phyloP scores from a whole-genome alignment of 192 early-diverging fungal species.

The Gonapodya sp. region DNA sequence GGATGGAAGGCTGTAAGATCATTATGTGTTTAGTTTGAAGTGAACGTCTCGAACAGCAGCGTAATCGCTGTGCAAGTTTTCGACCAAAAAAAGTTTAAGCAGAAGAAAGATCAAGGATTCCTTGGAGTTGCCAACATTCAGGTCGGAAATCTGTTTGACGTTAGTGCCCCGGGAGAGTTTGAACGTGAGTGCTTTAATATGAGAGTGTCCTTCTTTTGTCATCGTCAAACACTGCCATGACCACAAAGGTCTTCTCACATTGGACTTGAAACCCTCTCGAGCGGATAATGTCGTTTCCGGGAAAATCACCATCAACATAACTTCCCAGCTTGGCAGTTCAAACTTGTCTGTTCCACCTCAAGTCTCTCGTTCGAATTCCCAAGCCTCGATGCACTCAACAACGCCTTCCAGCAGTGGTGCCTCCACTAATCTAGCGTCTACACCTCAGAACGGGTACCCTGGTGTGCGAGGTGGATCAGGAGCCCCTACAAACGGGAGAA shows the following conservation, averaged over 20 bases:
- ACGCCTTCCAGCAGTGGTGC: conserved; percentile 15
- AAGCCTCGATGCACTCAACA: conserved; percentile 13
- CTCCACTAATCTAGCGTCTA: conserved; percentile 14
- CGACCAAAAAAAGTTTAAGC: conserved; percentile 96
- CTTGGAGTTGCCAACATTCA: conserved; percentile 82
- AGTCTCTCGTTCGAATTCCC: conserved; percentile 1
- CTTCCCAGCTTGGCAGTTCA: conserved; percentile 35
- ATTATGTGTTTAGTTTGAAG: conserved; percentile 22
- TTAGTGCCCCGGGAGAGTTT: conserved; percentile 61
- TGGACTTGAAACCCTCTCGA: conserved; percentile 45
- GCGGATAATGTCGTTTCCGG: conserved; percentile 74
- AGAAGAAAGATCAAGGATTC: conserved; percentile 67
- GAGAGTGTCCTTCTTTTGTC: conserved; percentile 21
- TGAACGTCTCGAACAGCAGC: conserved; percentile 56
- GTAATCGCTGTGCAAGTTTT: conserved; percentile 91
- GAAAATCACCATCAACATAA: conserved; percentile 68
- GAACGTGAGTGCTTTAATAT: conserved; percentile 1
- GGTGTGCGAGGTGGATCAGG: neutral
- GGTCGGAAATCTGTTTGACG: conserved; percentile 71
- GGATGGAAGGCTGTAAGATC: neutral
- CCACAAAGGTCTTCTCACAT: conserved; percentile 70
- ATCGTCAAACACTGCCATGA: neutral
- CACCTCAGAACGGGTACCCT: neutral
- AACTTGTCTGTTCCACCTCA: neutral
- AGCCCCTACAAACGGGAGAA: neutral